phyloP scores from a whole-genome alignment of 305 asterid species.

The Solanum hybrid region DNA sequence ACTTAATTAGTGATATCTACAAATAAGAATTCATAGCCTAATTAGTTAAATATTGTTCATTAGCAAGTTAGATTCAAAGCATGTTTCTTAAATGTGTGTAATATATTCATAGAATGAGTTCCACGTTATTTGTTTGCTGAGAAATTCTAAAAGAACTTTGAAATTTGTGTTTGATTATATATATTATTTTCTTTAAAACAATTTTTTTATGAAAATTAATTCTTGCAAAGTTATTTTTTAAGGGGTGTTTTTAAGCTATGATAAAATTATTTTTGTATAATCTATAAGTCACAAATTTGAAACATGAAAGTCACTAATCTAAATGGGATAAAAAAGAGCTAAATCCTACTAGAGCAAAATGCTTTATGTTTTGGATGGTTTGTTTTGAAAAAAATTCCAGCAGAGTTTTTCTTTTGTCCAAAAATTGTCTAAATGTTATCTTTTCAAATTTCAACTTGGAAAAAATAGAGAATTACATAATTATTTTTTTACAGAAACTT shows the following conservation, averaged over 20 bases:
- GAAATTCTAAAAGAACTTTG: neutral
- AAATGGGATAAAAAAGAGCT: neutral
- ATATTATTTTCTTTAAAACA: neutral
- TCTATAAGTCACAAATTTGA: neutral
- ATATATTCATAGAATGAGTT: neutral
- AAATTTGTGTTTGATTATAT: neutral
- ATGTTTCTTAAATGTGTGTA: neutral
- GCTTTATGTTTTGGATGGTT: neutral
- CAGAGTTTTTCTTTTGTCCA: neutral
- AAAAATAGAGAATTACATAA: neutral
- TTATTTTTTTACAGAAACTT: neutral
- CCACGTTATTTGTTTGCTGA: neutral
- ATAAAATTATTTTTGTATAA: neutral
- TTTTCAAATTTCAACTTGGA: neutral
- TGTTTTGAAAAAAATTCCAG: neutral
- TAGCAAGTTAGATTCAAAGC: neutral
- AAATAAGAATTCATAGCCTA: neutral
- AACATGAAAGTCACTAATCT: neutral
- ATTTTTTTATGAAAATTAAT: neutral
- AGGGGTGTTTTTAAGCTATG: neutral
- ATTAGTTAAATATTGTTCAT: neutral
- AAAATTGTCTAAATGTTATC: neutral
- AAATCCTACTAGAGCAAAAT: neutral
- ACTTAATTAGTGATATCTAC: neutral
- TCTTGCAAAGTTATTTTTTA: neutral